Evolutionary conservation across 2,329 filamentous ascomycete genomes (phyloP).

Genomic region (Microdochium nivale): DNA sequence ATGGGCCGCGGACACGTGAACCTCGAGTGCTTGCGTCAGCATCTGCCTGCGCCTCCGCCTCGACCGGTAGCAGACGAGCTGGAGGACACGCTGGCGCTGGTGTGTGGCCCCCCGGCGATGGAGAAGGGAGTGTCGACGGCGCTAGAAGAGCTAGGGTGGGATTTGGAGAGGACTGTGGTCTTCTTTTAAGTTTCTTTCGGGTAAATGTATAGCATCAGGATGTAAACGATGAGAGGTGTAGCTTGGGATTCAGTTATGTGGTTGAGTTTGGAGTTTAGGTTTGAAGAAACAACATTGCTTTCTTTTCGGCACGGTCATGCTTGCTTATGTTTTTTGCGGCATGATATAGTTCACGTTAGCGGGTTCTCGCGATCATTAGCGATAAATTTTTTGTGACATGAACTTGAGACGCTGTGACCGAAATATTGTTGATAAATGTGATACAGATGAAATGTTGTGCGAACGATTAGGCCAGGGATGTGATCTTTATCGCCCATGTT

Average conservation of each 20-base stretch:
- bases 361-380: neutral
- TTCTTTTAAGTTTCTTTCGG: neutral
- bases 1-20: constrained; percentile 62
- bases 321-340: neutral
- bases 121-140: constrained; percentile 49
- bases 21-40: constrained; percentile 42
- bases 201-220: neutral
- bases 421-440: too few relatives aligned
- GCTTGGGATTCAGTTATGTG: neutral
- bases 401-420: too few relatives aligned
- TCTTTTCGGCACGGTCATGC: neutral
- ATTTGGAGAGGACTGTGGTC: neutral
- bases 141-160: constrained; percentile 20
- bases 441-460: too few relatives aligned
- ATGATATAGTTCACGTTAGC: neutral
- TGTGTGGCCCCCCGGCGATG: constrained; percentile 72
- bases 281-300: neutral
- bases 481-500: too few relatives aligned
- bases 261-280: neutral
- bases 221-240: neutral
- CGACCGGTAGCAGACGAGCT: constrained; percentile 24
- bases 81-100: constrained; percentile 50
- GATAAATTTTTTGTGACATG: neutral
- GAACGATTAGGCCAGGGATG: too few relatives aligned
- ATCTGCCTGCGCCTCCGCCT: neutral